These are phyloP conservation scores for Amanita polypyramis DNA, from an alignment of 768 basidiomycete genomes.

Conservation along the genomic window DNA sequence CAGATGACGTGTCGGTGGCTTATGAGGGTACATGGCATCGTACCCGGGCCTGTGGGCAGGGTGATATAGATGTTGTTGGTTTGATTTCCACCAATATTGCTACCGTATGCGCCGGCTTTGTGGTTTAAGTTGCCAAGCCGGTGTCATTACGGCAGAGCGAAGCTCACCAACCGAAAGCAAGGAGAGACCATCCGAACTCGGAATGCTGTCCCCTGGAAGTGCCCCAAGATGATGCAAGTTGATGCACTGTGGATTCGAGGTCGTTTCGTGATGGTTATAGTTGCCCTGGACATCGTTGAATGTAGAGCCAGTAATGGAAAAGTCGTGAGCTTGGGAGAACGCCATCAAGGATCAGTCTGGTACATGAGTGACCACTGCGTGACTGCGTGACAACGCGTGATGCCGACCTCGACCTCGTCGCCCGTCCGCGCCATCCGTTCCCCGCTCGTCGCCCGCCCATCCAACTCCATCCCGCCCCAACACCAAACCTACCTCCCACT, in stretches of 20 bases:
- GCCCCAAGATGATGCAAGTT: not conserved
- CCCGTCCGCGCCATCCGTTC: not conserved
- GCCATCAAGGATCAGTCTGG: too few species aligned
- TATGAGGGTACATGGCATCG: not conserved
- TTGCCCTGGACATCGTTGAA: not conserved
- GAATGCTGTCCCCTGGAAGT: too few species aligned
- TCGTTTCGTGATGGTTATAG: conserved; percentile 1
- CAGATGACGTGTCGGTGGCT: not conserved
- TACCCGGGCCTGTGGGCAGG: not conserved
- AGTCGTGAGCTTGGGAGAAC: not conserved
- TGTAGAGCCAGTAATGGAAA: not conserved
- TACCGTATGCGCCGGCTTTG: not conserved
- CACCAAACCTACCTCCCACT: conserved; percentile 55
- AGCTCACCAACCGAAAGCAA: not conserved
- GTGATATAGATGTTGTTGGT: not conserved
- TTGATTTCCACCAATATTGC: not conserved
- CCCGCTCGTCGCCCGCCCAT: conserved; percentile 29
- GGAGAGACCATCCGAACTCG: not conserved
- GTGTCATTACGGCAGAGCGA: not conserved
- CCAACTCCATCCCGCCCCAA: conserved; percentile 47
- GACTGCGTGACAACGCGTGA: not conserved
- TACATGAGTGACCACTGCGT: too few species aligned
- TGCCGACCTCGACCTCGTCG: not conserved
- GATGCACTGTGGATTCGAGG: not conserved
- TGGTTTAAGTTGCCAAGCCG: not conserved